Conservation (phyloP, 768 basidiomycete genomes). For the Lactarius hatsudake region DNA sequence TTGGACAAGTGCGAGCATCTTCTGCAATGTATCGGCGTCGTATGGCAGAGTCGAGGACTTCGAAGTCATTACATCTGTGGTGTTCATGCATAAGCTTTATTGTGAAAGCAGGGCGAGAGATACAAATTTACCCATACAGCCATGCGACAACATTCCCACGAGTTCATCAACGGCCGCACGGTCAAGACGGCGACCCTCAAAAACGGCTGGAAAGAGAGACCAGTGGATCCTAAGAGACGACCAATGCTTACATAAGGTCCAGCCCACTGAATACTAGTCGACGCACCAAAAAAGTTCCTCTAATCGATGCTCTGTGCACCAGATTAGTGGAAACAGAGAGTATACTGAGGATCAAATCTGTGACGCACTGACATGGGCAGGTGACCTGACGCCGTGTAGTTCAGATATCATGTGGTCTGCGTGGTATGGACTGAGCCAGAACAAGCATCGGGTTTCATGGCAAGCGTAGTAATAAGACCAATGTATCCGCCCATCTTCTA, state of each 20-base stretch:
- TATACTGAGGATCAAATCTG: background rate
- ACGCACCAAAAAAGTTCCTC: slow-evolving; percentile 28
- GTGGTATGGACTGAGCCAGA: slow-evolving; percentile 48
- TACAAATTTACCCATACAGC: slow-evolving; percentile 36
- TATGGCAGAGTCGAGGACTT: background rate
- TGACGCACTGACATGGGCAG: background rate
- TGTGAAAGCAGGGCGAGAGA: too few species aligned
- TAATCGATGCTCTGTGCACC: background rate
- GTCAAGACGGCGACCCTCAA: background rate
- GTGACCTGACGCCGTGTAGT: background rate
- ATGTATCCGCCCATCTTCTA: slow-evolving; percentile 34
- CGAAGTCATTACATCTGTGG: background rate
- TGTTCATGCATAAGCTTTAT: background rate
- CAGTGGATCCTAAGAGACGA: background rate
- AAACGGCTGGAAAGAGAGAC: background rate
- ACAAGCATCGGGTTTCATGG: background rate
- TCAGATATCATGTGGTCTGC: slow-evolving; percentile 32
- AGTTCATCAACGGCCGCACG: slow-evolving; percentile 28
- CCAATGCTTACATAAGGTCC: slow-evolving; percentile 5
- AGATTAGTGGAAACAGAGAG: background rate
- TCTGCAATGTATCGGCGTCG: background rate
- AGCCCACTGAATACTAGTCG: background rate
- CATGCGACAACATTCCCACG: slow-evolving; percentile 30
- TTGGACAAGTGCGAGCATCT: background rate
- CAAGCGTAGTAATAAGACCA: slow-evolving; percentile 35